These are phyloP conservation scores for Lactarius akahatsu DNA, from an alignment of 768 basidiomycete genomes.

Conservation along the genomic window DNA sequence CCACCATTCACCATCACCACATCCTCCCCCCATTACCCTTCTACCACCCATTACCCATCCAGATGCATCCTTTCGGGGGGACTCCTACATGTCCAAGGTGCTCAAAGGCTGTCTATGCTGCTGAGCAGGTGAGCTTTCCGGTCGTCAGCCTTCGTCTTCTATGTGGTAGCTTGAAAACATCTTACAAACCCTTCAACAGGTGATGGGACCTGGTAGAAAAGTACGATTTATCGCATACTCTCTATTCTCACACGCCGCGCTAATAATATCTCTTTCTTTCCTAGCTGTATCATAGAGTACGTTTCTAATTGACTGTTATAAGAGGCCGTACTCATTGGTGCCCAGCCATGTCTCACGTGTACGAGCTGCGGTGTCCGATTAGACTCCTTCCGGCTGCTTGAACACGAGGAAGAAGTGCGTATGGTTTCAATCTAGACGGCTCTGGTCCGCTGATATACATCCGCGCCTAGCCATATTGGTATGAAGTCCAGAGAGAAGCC, in stretches of 20 bases:
- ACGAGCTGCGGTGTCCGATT: conserved; percentile 73
- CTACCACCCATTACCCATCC: not conserved
- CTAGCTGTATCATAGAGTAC: conserved; percentile 79
- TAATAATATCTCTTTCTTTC: conserved; percentile 19
- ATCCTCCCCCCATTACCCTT: not conserved
- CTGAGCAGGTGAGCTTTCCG: conserved; percentile 66
- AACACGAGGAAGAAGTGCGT: conserved; percentile 77
- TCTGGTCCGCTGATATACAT: conserved; percentile 10
- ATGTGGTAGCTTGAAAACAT: conserved; percentile 2
- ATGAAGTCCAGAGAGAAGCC: conserved; percentile 21
- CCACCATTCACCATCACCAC: not conserved
- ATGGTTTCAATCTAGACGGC: conserved; percentile 8
- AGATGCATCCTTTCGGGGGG: conserved; percentile 73
- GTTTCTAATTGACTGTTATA: conserved; percentile 8
- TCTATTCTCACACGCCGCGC: conserved; percentile 4
- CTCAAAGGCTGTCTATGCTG: conserved; percentile 76
- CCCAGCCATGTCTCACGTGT: conserved; percentile 78
- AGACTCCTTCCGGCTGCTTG: conserved; percentile 72
- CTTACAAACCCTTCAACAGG: conserved; percentile 41
- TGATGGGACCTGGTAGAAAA: conserved; percentile 86
- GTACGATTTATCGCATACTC: conserved; percentile 42
- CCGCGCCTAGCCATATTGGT: conserved; percentile 46
- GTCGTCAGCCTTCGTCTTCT: not conserved
- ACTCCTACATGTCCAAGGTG: conserved; percentile 74
- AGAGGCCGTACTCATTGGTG: conserved; percentile 24